Conservation (phyloP, 306 rosid genomes). For the Biancaea sappan region DNA sequence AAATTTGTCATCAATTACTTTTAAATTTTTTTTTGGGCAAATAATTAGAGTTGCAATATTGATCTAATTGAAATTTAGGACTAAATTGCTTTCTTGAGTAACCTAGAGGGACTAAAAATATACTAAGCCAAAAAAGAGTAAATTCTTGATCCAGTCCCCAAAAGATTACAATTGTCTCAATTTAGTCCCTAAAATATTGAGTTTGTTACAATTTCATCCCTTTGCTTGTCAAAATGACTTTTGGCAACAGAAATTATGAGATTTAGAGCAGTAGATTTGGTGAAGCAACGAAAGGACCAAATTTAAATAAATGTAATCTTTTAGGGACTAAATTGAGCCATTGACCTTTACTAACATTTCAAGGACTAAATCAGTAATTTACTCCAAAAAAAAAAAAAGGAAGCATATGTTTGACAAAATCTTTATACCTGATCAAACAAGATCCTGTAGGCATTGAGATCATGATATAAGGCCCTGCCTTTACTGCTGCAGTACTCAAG, state of each 20-base stretch:
- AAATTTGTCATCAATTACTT: background rate
- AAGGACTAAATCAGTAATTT: background rate
- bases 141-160: too few relatives aligned
- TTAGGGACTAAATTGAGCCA: too few relatives aligned
- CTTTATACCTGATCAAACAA: conserved; percentile 61
- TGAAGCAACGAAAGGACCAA: too few relatives aligned
- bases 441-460: conserved; percentile 72
- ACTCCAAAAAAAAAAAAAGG: background rate
- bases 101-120: background rate
- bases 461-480: conserved; percentile 72
- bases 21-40: background rate
- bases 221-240: too few relatives aligned
- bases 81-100: background rate
- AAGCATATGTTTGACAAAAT: background rate
- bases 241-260: too few relatives aligned
- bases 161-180: too few relatives aligned
- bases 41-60: background rate
- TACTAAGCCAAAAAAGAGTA: too few relatives aligned
- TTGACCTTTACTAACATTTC: too few relatives aligned
- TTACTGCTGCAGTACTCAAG: conserved; percentile 68
- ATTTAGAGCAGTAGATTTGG: too few relatives aligned
- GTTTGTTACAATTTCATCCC: too few relatives aligned
- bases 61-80: background rate
- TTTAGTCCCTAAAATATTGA: too few relatives aligned
- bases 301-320: too few relatives aligned